Base-by-base conservation (phyloP, 495 filamentous ascomycete genomes). In the Penicillium longicatenatum region DNA sequence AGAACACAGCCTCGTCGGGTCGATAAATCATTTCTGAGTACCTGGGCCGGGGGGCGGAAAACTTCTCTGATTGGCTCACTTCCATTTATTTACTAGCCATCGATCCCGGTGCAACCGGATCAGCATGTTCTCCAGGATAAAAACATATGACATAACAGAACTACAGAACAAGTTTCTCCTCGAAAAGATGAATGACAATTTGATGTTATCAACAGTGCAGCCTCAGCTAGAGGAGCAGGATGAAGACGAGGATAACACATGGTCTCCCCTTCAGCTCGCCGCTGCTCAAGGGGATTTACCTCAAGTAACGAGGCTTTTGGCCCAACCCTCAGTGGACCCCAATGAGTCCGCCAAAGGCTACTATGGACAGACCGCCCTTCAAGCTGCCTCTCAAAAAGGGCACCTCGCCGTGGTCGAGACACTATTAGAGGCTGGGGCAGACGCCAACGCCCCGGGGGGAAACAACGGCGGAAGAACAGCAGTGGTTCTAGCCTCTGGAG, bases 381-480 rank as follows among this genome's bases (percentile, higher is more conserved):
- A 64, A 10, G 58, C 58, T 8, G 57, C 61, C 10, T 44, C 61
- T 4, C 24, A 8, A 20, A 24, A 52, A 26, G 61, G 61, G 4
- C 43, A 64, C 50, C 19, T 61, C 19, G 43, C 16, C 12, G 42
- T 57, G 1, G 48, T 60, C 9, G 19, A 55, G 30, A 30, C 29
- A 12, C n/a, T 60, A 9, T 17, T 64, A 20, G 44, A 11, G 7
- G 42, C 55, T 19, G 68, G 70, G 6, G 68, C 59, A 39, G 48
- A 72, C 39, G 53, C 60, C n/a, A 67, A 75, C 21, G 44, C 52
- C 9, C 44, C 52, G 4, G 58, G 49, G 42, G 56, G 56, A 33
- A 54, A 52, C 24, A 57, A 50, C 12, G 33, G 48, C 1, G 61
- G 61, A 7, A 54, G 20, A 33, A 54, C 57, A 35, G 61, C 61